Evolutionary conservation across 2,329 filamentous ascomycete genomes (phyloP), one percentile per base, ranked within the genome.

Genomic region (Pseudogymnoascus sp.): DNA sequence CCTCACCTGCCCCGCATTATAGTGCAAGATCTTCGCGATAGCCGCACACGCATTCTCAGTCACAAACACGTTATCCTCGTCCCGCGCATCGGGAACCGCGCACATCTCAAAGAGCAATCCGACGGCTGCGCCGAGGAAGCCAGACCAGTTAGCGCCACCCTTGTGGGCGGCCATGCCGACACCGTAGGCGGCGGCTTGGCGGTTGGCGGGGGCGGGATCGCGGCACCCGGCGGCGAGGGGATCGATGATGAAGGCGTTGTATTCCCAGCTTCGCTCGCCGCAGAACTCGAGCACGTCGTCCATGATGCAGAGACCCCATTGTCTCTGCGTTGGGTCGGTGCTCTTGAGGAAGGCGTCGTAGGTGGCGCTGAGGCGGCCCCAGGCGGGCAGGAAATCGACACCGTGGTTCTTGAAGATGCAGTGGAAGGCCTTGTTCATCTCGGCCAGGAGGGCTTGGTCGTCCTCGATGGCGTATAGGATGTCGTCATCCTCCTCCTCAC

Each of bases 371-470:
- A 99, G 81, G 60, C 85, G 84, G 72, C 96, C 89, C 92, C 93
- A 99, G 41, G 90, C 81, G 4, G 86, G 88, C 60, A 99, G 81
- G 80, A 99, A 99, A 9, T 82, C 79, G 8, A 86, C 81, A 22
- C 90, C 90, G 73, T 97, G 92, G 77, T 96, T 92, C 80, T 97
- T 97, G 82, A 99, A 99, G 67, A 99, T 91, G 63, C 92, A 93
- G 76, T 99, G 94, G 83, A 96, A 99, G 0, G 94, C 93, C 80
- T 99, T 99, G 84, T 99, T 99, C 94, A 99, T 99, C 72, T 99
- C 94, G 1, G 92, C 96, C 43, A 99, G 82, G 16, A 99, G 81
- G 20, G 92, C 96, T 76, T 97, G 93, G 72, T 99, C 94, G 68
- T 99, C 94, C 74, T 99, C 94, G 57, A 99, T 92, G 11, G 93